These are phyloP conservation scores for Mycena crocata DNA, from an alignment of 768 basidiomycete genomes.

Conservation along the genomic window DNA sequence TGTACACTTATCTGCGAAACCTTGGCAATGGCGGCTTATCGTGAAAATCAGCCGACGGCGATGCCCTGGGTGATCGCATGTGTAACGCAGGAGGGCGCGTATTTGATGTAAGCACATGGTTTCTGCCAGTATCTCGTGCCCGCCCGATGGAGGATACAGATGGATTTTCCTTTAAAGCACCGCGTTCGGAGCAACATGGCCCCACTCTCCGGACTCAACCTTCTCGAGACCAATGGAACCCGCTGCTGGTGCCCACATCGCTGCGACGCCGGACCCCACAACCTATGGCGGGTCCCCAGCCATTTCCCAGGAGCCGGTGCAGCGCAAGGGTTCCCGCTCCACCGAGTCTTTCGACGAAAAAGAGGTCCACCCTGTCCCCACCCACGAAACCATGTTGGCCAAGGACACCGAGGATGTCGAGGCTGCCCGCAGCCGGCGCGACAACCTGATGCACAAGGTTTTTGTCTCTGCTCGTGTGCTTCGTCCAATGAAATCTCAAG, in stretches of 20 bases:
- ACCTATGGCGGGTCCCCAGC: background rate
- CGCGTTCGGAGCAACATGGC: background rate
- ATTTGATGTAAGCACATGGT: conserved; percentile 19
- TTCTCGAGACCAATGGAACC: conserved; percentile 30
- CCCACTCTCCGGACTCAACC: conserved; percentile 25
- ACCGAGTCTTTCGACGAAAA: conserved; percentile 38
- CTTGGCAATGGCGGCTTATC: conserved; percentile 12
- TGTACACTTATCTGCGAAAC: conserved; percentile 14
- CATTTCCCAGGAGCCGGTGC: conserved; percentile 26
- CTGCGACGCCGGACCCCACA: conserved; percentile 8
- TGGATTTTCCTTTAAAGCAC: conserved; percentile 6
- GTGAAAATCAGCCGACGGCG: background rate
- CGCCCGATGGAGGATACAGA: background rate
- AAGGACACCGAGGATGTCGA: conserved; percentile 40
- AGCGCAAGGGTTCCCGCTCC: conserved; percentile 38
- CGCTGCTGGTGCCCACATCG: background rate
- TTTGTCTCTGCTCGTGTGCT: conserved; percentile 17
- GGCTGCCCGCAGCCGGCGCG: conserved; percentile 12
- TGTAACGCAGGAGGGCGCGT: background rate
- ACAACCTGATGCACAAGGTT: conserved; percentile 36
- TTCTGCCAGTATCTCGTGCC: conserved; percentile 12
- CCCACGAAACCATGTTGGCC: conserved; percentile 39
- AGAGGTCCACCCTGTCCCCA: conserved; percentile 33
- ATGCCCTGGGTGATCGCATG: background rate
- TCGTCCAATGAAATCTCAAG: background rate